Conservation (phyloP, 164 flowering plant genomes). For the Buxus sempervirens region DNA sequence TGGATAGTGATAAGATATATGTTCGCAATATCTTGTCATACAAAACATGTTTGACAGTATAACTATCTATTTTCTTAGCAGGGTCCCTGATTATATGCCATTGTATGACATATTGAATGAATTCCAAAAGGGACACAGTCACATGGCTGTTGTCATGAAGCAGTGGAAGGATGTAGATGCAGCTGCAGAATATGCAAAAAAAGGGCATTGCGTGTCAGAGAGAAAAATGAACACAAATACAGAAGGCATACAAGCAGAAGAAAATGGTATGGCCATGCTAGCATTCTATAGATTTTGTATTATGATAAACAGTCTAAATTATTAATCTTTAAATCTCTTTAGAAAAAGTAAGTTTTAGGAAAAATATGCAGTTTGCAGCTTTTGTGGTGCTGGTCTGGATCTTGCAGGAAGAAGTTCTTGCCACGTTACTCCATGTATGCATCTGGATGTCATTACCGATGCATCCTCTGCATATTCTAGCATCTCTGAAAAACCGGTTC, state of each 20-base stretch:
- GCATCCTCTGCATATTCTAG: conserved; percentile 11
- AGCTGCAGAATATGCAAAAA: conserved; percentile 10
- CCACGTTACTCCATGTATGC: conserved; percentile 6
- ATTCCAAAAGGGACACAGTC: conserved; percentile 70
- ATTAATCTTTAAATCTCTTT: neutral
- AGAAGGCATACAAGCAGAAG: conserved; percentile 4
- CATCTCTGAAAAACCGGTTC: conserved; percentile 10
- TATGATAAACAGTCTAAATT: neutral
- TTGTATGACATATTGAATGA: conserved; percentile 60
- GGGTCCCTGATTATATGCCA: conserved; percentile 47
- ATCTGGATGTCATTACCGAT: conserved; percentile 5
- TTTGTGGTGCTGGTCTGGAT: neutral
- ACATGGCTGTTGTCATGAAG: conserved; percentile 66
- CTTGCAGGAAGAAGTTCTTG: conserved; percentile 9
- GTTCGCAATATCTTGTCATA: too few species aligned
- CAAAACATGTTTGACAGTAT: neutral
- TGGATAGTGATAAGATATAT: too few species aligned
- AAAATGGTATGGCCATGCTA: conserved; percentile 8
- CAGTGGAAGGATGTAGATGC: conserved; percentile 16
- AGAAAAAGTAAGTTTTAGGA: neutral
- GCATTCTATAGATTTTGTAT: too few species aligned
- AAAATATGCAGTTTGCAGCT: neutral
- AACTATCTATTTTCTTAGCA: conserved; percentile 16
- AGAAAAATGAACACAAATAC: neutral
- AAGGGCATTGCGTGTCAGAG: neutral